Evolutionary conservation across 805 yeast species (phyloP).

Genomic region (Cyberlindnera xishuangbannaensis): DNA sequence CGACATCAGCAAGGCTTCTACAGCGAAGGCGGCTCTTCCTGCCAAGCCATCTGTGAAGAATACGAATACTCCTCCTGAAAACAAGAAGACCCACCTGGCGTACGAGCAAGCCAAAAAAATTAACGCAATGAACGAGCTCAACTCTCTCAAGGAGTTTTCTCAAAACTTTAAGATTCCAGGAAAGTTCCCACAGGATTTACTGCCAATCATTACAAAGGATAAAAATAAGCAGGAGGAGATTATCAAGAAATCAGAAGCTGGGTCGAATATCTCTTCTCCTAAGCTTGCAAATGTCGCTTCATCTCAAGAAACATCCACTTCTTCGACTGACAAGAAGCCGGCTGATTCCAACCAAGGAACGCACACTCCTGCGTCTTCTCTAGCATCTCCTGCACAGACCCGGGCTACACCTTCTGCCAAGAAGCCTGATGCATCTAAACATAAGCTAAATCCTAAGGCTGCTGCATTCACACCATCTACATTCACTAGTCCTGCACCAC

Average conservation of each 20-base stretch:
- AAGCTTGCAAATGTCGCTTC: slow-evolving; percentile 15
- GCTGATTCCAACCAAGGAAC: too few relatives aligned
- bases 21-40: slow-evolving; percentile 25
- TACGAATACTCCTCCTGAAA: slow-evolving; percentile 12
- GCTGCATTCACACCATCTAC: slow-evolving; percentile 54
- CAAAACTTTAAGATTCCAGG: slow-evolving; percentile 74
- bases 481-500: slow-evolving; percentile 11
- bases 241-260: slow-evolving; percentile 26
- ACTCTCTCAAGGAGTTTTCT: slow-evolving; percentile 69
- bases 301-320: slow-evolving; percentile 7
- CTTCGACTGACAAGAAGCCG: slow-evolving; percentile 5
- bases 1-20: too few relatives aligned
- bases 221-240: slow-evolving; percentile 60
- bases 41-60: slow-evolving; percentile 15
- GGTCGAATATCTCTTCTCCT: slow-evolving; percentile 6
- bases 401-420: slow-evolving; percentile 1
- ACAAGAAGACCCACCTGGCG: too few relatives aligned
- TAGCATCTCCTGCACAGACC: neutral
- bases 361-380: slow-evolving; percentile 4
- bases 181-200: slow-evolving; percentile 41
- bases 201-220: slow-evolving; percentile 68
- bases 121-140: slow-evolving; percentile 57
- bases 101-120: slow-evolving; percentile 27
- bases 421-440: slow-evolving; percentile 19
- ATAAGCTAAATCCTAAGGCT: slow-evolving; percentile 67